These are phyloP conservation scores for Magnusiomyces fungicola DNA, from an alignment of 1,139 yeast genomes.

Conservation along the genomic window DNA sequence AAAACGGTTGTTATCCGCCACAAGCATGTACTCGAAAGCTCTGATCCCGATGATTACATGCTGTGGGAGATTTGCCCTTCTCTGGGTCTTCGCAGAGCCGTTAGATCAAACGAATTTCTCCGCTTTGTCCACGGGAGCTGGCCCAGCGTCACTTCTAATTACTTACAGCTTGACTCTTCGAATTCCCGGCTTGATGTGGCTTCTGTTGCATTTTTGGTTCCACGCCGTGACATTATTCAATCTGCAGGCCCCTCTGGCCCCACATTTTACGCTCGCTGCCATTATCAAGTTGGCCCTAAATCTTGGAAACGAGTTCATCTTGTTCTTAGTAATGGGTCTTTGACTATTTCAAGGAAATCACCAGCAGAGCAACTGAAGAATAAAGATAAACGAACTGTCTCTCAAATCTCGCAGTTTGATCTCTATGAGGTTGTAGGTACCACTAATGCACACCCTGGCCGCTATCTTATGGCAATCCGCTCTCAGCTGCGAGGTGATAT, in stretches of 20 bases:
- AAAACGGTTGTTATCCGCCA: slow-evolving; percentile 7
- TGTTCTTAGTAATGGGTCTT: slow-evolving; percentile 13
- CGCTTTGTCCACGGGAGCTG: slow-evolving; percentile 6
- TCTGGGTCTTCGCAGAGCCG: slow-evolving; percentile 9
- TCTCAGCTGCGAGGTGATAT: slow-evolving; percentile 25
- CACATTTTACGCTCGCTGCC: slow-evolving; percentile 6
- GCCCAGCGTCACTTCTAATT: slow-evolving; percentile 13
- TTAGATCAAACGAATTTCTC: slow-evolving; percentile 8
- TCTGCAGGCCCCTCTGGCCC: slow-evolving; percentile 10
- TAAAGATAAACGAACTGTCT: slow-evolving; percentile 3
- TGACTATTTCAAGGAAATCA: slow-evolving; percentile 3
- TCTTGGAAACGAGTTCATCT: slow-evolving; percentile 18
- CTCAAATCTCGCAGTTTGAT: slow-evolving; percentile 20
- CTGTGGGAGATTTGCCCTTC: slow-evolving; percentile 12
- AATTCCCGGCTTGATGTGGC: slow-evolving; percentile 22
- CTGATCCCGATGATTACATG: slow-evolving; percentile 11
- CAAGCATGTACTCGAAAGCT: not conserved
- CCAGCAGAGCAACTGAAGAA: not conserved
- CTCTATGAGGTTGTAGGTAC: slow-evolving; percentile 20
- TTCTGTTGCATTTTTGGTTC: slow-evolving; percentile 29
- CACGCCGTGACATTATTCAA: slow-evolving; percentile 30
- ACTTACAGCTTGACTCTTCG: slow-evolving; percentile 23
- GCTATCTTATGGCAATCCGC: slow-evolving; percentile 24
- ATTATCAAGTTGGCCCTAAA: slow-evolving; percentile 3
- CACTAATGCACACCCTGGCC: slow-evolving; percentile 17